Base-by-base conservation (phyloP, 768 basidiomycete genomes). In the Lactifluus echinatus region DNA sequence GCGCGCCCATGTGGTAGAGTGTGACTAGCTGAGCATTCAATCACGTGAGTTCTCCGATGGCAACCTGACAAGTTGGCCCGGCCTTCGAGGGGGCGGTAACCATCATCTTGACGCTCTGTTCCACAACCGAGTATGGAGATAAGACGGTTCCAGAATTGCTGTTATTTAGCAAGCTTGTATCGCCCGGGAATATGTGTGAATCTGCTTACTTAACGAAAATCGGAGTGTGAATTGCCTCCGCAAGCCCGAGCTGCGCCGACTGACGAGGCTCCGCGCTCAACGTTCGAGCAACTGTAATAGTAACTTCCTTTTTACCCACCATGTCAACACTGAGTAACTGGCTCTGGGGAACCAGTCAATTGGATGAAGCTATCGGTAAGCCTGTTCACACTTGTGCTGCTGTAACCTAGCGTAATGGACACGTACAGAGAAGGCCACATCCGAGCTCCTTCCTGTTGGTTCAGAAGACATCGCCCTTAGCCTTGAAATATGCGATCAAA, bases 401-500 rank as follows among this genome's bases (percentile, higher is more conserved):
- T 26, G 4, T 15, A 31, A 10, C 17, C 8, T 23, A 24, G 12
- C 17, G 6, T 44, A 45, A 51, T 28, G 11, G 26, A 23, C 24
- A 28, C 31, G 19, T 19, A 21, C 70, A 95, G 93, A 93, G 76
- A 93, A 89, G 73, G 89, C 90, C n/a, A 96, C 93, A 15, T 93
- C 92, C 3, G 91, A 93, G 70, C 76, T 92, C 24, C 72, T 92
- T 52, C 90, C 93, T 37, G 78, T 82, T 46, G 88, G 87, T 26
- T 74, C 82, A 51, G 91, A 94, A 69, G 92, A 97, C 70, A 93
- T 98, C 37, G 91, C 93, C 8, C 77, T 93, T 62, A 88, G 88
- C 66, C 87, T 99, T 57, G 93, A 97, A 69, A 91, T 97, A 76
- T 93, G 92, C 63, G 96, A 99, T 72, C 87, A 94, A 71, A 93